A percentile compares a stretch with the other conserved stretches of the same genome.
Conservation (phyloP, 148 eudicot species). For the Persicaria tinctoria region DNA sequence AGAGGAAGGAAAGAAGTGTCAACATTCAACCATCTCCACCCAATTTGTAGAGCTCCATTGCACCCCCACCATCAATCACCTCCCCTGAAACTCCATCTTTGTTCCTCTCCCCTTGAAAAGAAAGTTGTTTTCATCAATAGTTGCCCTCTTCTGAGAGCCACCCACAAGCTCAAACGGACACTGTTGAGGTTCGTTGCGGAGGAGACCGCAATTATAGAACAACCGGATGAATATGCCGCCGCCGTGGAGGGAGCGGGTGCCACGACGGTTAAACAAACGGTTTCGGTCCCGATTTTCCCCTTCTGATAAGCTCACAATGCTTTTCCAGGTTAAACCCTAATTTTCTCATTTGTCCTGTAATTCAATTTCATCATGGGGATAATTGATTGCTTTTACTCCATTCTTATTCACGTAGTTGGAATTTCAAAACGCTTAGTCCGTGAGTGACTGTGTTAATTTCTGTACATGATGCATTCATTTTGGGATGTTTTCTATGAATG, state of each 20-base stretch:
- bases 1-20: constrained; percentile 13
- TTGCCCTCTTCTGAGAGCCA: constrained; percentile 10
- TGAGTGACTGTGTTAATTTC: too few species aligned
- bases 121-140: constrained; percentile 15
- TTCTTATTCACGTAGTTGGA: not conserved
- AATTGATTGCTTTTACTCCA: not conserved
- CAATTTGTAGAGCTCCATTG: constrained; percentile 12
- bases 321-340: constrained; percentile 48
- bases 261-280: constrained; percentile 35
- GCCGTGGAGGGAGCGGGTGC: not conserved
- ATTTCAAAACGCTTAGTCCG: too few species aligned
- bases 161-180: constrained; percentile 16
- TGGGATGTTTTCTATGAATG: too few species aligned
- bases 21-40: constrained; percentile 20
- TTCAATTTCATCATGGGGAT: not conserved
- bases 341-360: not conserved
- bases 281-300: constrained; percentile 75
- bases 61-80: constrained; percentile 14
- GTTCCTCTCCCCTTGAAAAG: constrained; percentile 16
- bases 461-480: too few species aligned
- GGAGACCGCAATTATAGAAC: constrained; percentile 21
- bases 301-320: constrained; percentile 78
- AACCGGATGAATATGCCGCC: not conserved
- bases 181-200: constrained; percentile 34
- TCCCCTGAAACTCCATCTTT: constrained; percentile 5